Evolutionary conservation across 2,329 filamentous ascomycete genomes (phyloP).

Genomic region (Pleurostoma richardsiae): DNA sequence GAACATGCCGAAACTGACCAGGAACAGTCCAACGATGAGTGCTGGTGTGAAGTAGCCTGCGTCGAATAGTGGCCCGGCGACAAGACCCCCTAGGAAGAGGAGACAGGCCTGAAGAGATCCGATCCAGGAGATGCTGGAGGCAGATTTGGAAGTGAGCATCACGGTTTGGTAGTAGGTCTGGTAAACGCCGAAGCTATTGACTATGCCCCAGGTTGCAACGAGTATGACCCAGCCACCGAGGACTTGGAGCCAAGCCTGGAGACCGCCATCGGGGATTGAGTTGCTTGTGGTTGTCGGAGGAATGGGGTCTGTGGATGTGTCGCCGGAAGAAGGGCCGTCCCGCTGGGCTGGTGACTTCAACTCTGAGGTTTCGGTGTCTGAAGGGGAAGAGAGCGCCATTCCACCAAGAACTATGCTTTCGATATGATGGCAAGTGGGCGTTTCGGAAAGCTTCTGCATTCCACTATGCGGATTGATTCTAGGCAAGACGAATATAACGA

Average conservation of each 20-base stretch:
- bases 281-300: too few species aligned
- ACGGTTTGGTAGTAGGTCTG: conserved; percentile 35
- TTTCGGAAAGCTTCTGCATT: too few species aligned
- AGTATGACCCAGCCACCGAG: conserved; percentile 43
- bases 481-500: too few species aligned
- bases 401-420: too few species aligned
- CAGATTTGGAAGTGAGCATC: conserved; percentile 20
- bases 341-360: too few species aligned
- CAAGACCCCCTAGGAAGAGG: conserved; percentile 30
- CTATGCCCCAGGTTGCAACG: conserved; percentile 37
- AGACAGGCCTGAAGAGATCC: conserved; percentile 35
- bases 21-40: conserved; percentile 25
- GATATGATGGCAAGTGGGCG: too few species aligned
- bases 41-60: conserved; percentile 31
- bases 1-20: conserved; percentile 35
- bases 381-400: too few species aligned
- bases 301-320: too few species aligned
- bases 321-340: too few species aligned
- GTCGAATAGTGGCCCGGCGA: conserved; percentile 36
- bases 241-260: conserved; percentile 47
- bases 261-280: conserved; percentile 2
- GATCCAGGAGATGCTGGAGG: conserved; percentile 39
- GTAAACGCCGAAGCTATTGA: conserved; percentile 39
- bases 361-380: too few species aligned
- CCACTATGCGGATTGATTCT: too few species aligned